These are phyloP conservation scores for Diutina rugosa DNA, from an alignment of 1,139 yeast species.

Conservation along the genomic window DNA sequence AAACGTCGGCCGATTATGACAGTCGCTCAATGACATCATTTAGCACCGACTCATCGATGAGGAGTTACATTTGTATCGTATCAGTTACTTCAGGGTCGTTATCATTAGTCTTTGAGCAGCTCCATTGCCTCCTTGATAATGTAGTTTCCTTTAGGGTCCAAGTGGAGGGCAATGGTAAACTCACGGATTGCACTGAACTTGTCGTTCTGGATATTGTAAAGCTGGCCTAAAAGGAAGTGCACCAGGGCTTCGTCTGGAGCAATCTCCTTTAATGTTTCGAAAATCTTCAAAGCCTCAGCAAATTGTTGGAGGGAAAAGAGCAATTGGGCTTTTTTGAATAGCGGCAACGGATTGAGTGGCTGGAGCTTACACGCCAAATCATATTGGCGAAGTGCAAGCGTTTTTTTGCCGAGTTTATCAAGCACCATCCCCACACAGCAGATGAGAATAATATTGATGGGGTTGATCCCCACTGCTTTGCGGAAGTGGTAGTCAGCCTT, in stretches of 20 bases:
- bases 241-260: conserved; percentile 96
- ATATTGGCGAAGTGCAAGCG: conserved; percentile 71
- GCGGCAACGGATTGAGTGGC: conserved; percentile 75
- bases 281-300: conserved; percentile 59
- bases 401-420: conserved; percentile 59
- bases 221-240: conserved; percentile 78
- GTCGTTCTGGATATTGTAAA: conserved; percentile 66
- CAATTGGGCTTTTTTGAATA: conserved; percentile 81
- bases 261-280: conserved; percentile 54
- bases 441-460: conserved; percentile 76
- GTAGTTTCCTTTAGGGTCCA: conserved; percentile 91
- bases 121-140: conserved; percentile 79
- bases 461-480: conserved; percentile 80
- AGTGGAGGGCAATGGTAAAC: conserved; percentile 77
- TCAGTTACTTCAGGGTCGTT: neutral
- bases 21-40: too few species aligned
- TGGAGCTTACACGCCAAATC: conserved; percentile 75
- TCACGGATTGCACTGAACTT: conserved; percentile 72
- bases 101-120: conserved; percentile 7
- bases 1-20: too few species aligned
- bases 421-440: conserved; percentile 94
- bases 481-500: conserved; percentile 82
- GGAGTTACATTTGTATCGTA: neutral
- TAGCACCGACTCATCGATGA: too few species aligned
- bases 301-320: conserved; percentile 61